Percentiles rank a stretch among this genome's conserved stretches.
Evolutionary conservation across 108 stramenopile genomes (phyloP).

Genomic region (Nannochloropsis oceanica): DNA sequence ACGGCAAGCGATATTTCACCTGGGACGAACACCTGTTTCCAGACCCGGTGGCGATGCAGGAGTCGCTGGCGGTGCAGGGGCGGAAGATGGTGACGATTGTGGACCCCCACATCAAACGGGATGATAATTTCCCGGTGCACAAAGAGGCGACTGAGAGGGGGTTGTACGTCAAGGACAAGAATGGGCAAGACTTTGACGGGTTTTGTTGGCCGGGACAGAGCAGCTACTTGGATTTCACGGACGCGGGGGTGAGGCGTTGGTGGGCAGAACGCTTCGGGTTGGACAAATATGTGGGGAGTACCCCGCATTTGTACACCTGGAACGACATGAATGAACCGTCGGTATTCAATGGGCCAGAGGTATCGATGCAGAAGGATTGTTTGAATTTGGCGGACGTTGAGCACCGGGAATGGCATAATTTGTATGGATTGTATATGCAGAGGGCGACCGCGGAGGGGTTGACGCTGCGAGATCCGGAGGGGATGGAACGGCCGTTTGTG

Average conservation of each 20-base stretch:
- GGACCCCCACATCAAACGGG: slow-evolving; percentile 98
- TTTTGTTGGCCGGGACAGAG: slow-evolving; percentile 99
- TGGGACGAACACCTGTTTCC: slow-evolving; percentile 92
- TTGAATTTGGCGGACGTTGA: slow-evolving; percentile 70
- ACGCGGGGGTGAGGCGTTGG: slow-evolving; percentile 70
- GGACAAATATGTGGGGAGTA: slow-evolving; percentile 74
- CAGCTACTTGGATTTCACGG: slow-evolving; percentile 97
- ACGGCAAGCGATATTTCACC: slow-evolving; percentile 97
- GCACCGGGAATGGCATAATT: slow-evolving; percentile 98
- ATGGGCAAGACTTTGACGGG: slow-evolving; percentile 92
- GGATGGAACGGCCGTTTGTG: slow-evolving; percentile 75
- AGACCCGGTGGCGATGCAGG: slow-evolving; percentile 75
- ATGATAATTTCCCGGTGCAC: slow-evolving; percentile 75
- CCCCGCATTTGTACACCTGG: slow-evolving; percentile 83
- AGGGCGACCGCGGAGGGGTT: slow-evolving; percentile 83
- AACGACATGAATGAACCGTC: slow-evolving; percentile 98
- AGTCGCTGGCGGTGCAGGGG: slow-evolving; percentile 66
- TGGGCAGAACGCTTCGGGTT: slow-evolving; percentile 91
- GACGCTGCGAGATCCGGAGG: slow-evolving; percentile 44
- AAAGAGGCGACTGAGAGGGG: slow-evolving; percentile 78
- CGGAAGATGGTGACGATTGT: slow-evolving; percentile 97
- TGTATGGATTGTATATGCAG: slow-evolving; percentile 96
- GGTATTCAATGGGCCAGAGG: slow-evolving; percentile 99
- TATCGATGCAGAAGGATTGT: slow-evolving; percentile 81
- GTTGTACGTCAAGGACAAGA: slow-evolving; percentile 78